A percentile compares a stretch with the other conserved stretches of the same genome.
phyloP scores from a whole-genome alignment of 495 filamentous ascomycete genomes.

The Sordaria brevicollis region DNA sequence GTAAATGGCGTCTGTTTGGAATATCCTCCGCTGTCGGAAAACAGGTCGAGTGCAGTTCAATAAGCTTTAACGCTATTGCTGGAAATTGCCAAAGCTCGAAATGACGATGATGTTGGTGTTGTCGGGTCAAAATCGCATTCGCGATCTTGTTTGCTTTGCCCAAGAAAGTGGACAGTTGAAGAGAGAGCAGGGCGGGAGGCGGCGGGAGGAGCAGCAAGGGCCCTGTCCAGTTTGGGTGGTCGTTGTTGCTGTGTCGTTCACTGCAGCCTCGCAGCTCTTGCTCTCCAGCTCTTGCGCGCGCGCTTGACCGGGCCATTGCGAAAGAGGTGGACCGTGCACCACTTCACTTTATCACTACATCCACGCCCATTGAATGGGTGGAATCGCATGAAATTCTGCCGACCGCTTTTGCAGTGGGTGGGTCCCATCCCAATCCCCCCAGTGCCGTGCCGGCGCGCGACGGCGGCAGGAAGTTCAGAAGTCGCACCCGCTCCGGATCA shows the following conservation, averaged over 20 bases:
- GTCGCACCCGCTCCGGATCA: conserved; percentile 9
- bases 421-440: background rate
- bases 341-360: background rate
- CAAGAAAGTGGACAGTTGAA: background rate
- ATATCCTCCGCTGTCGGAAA: background rate
- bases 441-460: background rate
- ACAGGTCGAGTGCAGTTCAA: background rate
- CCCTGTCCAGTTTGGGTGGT: background rate
- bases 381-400: conserved; percentile 5
- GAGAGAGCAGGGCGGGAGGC: background rate
- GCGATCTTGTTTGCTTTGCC: background rate
- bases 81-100: background rate
- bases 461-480: background rate
- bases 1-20: background rate
- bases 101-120: background rate
- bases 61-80: background rate
- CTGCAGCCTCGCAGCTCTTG: background rate
- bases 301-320: background rate
- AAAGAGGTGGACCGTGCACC: background rate
- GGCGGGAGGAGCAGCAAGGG: background rate
- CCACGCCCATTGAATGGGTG: background rate
- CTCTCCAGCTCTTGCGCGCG: background rate
- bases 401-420: background rate
- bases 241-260: background rate
- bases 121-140: background rate